Base-by-base conservation (phyloP, 345 rosid genomes). In the Erysimum cheiranthoides region DNA sequence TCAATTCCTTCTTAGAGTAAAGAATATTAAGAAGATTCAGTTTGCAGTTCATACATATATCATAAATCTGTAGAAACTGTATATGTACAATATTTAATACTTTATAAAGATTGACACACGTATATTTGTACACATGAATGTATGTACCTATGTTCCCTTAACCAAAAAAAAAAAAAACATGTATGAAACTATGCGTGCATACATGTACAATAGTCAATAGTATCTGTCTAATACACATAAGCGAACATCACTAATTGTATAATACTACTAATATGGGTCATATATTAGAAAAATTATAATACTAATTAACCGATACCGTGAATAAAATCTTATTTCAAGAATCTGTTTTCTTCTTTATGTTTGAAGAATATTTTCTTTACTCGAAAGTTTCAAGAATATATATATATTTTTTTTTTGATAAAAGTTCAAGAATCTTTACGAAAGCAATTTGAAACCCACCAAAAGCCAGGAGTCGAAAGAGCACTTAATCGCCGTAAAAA, bases 251-350 rank as follows among this genome's bases (percentile, higher is more conserved):
- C 30, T n/a, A 54, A 10, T 64, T 40, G 25, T 45, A 45, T 64
- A 46, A 53, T 45, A 60, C 14, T 60, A 49, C 14, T 60, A 49
- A 40, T 38, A 9, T 10, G 64, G 3, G 64, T 5, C 10, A 21
- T 27, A 8, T 21, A 1, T 8, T 7, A 13, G 5, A 17, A 3
- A 60, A 1, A 57, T 10, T 35, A 10, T 13, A 56, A 14, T 57
- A 21, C 31, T 12, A 21, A 36, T 36, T 6, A 59, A 31, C 17
- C 14, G 47, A 76, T 53, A 38, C 65, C 25, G 6, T 11, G 61
- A 64, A 62, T 36, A 54, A 77, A 25, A 39, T 71, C 62, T 58
- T 57, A 71, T 65, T 65, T 64, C 25, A 35, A 56, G 66, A 77
- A 70, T 70, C 45, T 45, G 25, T 13, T 56, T 54, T 58, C 73